Conservation (phyloP, 345 rosid genomes). For the Syzygium aromaticum region DNA sequence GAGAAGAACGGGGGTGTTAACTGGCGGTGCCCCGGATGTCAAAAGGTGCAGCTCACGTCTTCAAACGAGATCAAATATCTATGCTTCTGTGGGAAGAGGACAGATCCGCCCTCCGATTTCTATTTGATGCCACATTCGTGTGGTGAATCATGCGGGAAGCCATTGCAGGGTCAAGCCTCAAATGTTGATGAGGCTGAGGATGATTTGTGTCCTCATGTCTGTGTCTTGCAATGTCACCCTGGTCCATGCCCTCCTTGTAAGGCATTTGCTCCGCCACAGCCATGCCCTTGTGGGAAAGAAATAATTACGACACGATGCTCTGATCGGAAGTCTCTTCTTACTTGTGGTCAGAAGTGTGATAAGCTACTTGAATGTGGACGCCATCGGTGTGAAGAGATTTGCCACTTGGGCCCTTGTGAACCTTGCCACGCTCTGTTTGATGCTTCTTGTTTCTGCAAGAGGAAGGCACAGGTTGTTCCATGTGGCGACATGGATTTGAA, state of each 20-base stretch:
- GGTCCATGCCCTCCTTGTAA: constrained; percentile 98
- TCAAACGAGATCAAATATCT: constrained; percentile 64
- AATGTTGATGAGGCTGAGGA: constrained; percentile 28
- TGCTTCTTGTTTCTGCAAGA: constrained; percentile 87
- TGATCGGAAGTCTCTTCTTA: constrained; percentile 57
- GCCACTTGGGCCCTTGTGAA: constrained; percentile 83
- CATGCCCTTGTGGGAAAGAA: constrained; percentile 87
- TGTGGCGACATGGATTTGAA: constrained; percentile 77
- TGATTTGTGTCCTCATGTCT: constrained; percentile 73
- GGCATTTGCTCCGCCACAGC: constrained; percentile 74
- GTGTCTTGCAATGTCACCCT: constrained; percentile 97
- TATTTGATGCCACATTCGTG: constrained; percentile 95
- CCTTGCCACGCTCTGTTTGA: constrained; percentile 55
- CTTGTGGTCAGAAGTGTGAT: constrained; percentile 69
- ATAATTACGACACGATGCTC: constrained; percentile 72
- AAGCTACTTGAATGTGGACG: constrained; percentile 73
- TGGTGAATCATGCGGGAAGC: constrained; percentile 95
- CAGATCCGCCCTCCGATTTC: constrained; percentile 79
- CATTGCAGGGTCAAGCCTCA: constrained; percentile 41
- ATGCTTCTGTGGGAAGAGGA: constrained; percentile 84
- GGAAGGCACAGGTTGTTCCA: constrained; percentile 48
- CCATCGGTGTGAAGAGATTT: constrained; percentile 56
- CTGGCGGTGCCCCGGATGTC: constrained; percentile 98
- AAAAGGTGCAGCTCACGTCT: constrained; percentile 65
- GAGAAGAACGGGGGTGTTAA: constrained; percentile 82